Evolutionary conservation across 768 basidiomycete species (phyloP), one percentile per base, ranked within the genome.

Genomic region (Russula griseocarnosa): DNA sequence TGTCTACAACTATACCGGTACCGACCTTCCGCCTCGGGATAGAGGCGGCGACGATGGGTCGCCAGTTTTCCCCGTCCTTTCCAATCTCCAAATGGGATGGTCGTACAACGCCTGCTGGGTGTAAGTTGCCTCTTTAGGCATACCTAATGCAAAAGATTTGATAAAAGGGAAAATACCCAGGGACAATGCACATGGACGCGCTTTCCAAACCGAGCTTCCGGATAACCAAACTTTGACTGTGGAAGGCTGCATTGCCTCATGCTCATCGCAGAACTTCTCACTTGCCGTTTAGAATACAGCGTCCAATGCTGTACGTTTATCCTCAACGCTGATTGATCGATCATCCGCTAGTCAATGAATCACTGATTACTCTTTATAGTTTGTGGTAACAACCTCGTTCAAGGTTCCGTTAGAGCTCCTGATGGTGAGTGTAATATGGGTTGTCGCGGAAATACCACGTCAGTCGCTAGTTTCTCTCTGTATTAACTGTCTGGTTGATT

Each of bases 381-480:
- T 75, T 94, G 92, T 67, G 90, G 88, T 3, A 79, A 90, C 70
- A 74, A 77, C 13, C 75, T 92, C 53, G 76, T 85, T 14, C 78
- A 82, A 34, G 87, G 86, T 11, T 90, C 88, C 1, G 82, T 79
- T 1, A 54, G 69, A 18, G 81, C 80, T 0, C 65, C 76, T 1
- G 79, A 81, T 1, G 73, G 76, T 3, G 79, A 79, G 40, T 95
- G 93, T 71, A 83, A 81, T 71, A 90, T 87, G 87, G 79, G 78
- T 0, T 95, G 93, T 65, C 80, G 80, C 20, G 93, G 90, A 26
- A 86, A 85, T 62, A 44, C 82, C 13, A 78, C 81, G 88, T 88
- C 66, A 69, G 86, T 72, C 11, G 20, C 26, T 26, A 20, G 8
- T 5, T 44, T 36, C 8, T 3, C 30, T 32, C 14, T 14, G 8